These are phyloP conservation scores for Phaeosphaeria sp. DNA, from an alignment of 2,329 filamentous ascomycete genomes.

Conservation along the genomic window DNA sequence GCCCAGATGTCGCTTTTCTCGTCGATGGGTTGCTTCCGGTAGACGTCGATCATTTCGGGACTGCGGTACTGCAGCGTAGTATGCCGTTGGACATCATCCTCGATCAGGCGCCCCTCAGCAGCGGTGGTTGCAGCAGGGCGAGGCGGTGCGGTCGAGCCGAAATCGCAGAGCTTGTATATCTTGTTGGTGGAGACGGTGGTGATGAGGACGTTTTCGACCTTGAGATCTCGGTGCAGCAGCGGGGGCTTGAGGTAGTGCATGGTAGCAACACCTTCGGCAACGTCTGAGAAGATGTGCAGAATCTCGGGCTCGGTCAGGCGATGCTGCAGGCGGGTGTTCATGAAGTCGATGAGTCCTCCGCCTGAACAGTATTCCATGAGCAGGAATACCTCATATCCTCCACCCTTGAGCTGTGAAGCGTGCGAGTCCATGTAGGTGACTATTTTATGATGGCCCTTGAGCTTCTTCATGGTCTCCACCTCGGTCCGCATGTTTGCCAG, in stretches of 20 bases:
- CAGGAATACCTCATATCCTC: constrained; percentile 96
- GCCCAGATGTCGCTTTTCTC: constrained; percentile 99
- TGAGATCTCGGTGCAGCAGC: constrained; percentile 89
- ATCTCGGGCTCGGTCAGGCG: constrained; percentile 97
- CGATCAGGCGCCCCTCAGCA: constrained; percentile 87
- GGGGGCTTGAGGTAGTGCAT: constrained; percentile 99
- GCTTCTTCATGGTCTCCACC: constrained; percentile 99
- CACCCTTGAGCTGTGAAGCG: constrained; percentile 88
- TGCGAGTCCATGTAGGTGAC: constrained; percentile 99
- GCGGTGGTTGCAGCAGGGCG: constrained; percentile 84
- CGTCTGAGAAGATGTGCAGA: constrained; percentile 93
- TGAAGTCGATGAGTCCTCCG: constrained; percentile 96
- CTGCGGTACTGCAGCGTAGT: constrained; percentile 97
- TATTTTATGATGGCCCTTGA: constrained; percentile 95
- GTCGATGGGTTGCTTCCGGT: constrained; percentile 93
- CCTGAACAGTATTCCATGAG: constrained; percentile 98
- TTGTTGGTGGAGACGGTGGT: constrained; percentile 69
- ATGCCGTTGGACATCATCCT: constrained; percentile 96
- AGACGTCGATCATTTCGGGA: constrained; percentile 98
- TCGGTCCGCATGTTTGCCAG: constrained; percentile 96
- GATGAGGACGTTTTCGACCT: constrained; percentile 98
- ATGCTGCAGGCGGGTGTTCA: constrained; percentile 97
- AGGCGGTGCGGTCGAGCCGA: constrained; percentile 87
- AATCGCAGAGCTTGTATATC: constrained; percentile 96
- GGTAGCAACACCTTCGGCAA: constrained; percentile 93